phyloP scores from a whole-genome alignment of 2,329 filamentous ascomycete genomes.

The Mycosphaerella arachidis region DNA sequence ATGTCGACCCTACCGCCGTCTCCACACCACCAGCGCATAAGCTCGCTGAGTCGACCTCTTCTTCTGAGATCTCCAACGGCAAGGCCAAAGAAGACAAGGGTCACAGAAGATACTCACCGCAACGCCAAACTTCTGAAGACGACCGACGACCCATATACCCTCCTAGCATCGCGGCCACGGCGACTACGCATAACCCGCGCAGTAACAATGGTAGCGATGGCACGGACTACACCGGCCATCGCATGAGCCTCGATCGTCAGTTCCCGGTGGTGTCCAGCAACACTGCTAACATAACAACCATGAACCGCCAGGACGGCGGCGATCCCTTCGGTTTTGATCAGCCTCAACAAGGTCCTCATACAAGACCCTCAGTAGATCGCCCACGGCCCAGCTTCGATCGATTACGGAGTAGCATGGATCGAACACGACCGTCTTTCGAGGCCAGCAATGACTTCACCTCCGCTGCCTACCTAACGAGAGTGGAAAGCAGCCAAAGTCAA shows the following conservation, averaged over 20 bases:
- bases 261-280: conserved; percentile 31
- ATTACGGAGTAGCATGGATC: conserved; percentile 81
- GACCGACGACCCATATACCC: conserved; percentile 91
- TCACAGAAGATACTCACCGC: conserved; percentile 5
- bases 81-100: conserved; percentile 23
- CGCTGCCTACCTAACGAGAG: conserved; percentile 74
- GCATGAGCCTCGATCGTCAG: conserved; percentile 35
- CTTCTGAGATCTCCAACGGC: conserved; percentile 50
- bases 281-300: conserved; percentile 22
- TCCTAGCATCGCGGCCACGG: conserved; percentile 74
- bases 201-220: conserved; percentile 92
- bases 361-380: conserved; percentile 60
- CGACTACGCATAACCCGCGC: conserved; percentile 70
- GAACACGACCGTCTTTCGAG: conserved; percentile 77
- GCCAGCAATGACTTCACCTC: conserved; percentile 86
- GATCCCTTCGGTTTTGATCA: conserved; percentile 5
- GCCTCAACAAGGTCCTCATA: conserved; percentile 34
- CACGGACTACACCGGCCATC: conserved; percentile 71
- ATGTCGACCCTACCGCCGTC: conserved; percentile 42
- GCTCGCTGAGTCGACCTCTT: conserved; percentile 51
- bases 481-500: conserved; percentile 53
- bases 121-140: conserved; percentile 63
- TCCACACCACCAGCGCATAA: conserved; percentile 41
- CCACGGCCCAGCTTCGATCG: conserved; percentile 83
- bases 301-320: conserved; percentile 17